A percentile compares a stretch with the other conserved stretches of the same genome.
These are phyloP conservation scores for Suhomyces vadensis DNA, from an alignment of 805 yeast genomes.

Conservation along the genomic window DNA sequence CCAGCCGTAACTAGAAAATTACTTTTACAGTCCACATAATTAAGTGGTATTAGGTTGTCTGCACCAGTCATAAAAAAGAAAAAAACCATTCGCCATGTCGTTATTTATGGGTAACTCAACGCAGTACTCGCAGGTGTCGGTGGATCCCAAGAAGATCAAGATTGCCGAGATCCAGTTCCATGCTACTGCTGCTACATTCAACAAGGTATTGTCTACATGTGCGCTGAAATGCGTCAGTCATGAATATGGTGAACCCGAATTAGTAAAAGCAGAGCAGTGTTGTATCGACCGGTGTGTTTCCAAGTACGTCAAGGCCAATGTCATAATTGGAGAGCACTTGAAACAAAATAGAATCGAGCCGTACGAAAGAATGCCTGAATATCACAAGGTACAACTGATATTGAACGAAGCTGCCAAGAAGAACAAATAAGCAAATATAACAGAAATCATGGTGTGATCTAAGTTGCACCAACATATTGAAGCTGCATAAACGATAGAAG, in stretches of 20 bases:
- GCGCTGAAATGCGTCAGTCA: conserved; percentile 75
- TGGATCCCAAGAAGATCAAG: conserved; percentile 59
- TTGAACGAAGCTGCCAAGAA: background rate
- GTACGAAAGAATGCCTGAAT: conserved; percentile 44
- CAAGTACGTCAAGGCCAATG: conserved; percentile 76
- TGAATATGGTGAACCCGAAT: conserved; percentile 82
- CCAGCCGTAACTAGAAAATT: background rate
- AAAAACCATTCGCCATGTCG: conserved; percentile 50
- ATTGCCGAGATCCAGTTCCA: conserved; percentile 68
- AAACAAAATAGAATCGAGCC: conserved; percentile 44
- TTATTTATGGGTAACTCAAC: conserved; percentile 53
- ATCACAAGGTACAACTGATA: conserved; percentile 14
- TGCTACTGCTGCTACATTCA: conserved; percentile 48
- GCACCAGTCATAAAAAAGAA: background rate
- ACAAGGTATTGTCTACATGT: conserved; percentile 61
- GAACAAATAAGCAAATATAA: background rate
- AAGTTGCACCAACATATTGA: too few relatives aligned
- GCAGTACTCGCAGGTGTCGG: conserved; percentile 45
- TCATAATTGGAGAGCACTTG: conserved; percentile 57
- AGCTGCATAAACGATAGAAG: too few relatives aligned
- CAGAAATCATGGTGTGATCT: too few relatives aligned
- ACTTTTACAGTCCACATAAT: too few relatives aligned
- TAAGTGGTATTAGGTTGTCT: too few relatives aligned
- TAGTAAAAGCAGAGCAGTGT: conserved; percentile 78
- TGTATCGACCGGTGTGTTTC: conserved; percentile 87